These are phyloP conservation scores for Alternaria solani DNA, from an alignment of 2,329 filamentous ascomycete species.

Conservation along the genomic window DNA sequence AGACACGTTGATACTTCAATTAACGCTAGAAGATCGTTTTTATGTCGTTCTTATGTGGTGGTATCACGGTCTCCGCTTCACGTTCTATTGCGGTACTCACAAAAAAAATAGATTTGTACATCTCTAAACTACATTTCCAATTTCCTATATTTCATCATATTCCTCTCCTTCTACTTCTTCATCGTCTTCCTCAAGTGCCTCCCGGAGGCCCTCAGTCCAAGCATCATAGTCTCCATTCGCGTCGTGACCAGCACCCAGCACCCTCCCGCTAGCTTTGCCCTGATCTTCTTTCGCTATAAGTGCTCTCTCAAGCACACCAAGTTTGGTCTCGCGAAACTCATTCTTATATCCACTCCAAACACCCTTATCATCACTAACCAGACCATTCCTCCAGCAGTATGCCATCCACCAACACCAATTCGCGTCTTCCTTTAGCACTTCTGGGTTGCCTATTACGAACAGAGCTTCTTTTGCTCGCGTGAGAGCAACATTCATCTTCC, in stretches of 20 bases:
- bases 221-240: constrained; percentile 30
- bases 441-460: constrained; percentile 53
- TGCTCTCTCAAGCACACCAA: constrained; percentile 40
- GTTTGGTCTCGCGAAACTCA: constrained; percentile 5
- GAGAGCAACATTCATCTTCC: constrained; percentile 56
- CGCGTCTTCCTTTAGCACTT: constrained; percentile 48
- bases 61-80: neutral
- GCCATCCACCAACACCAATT: constrained; percentile 50
- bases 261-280: constrained; percentile 6
- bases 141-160: neutral
- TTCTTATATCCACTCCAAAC: constrained; percentile 8
- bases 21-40: neutral
- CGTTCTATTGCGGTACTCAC: neutral
- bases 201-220: constrained; percentile 33
- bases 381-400: constrained; percentile 52
- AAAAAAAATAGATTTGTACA: no score
- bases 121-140: neutral
- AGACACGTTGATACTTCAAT: neutral
- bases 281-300: constrained; percentile 32
- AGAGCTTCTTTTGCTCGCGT: constrained; percentile 55
- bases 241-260: constrained; percentile 23
- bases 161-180: constrained; percentile 11
- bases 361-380: constrained; percentile 20
- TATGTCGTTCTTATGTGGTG: neutral
- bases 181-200: constrained; percentile 29